Base-by-base conservation (phyloP, 352 stramenopile genomes). In the Phytophthora crassamura region DNA sequence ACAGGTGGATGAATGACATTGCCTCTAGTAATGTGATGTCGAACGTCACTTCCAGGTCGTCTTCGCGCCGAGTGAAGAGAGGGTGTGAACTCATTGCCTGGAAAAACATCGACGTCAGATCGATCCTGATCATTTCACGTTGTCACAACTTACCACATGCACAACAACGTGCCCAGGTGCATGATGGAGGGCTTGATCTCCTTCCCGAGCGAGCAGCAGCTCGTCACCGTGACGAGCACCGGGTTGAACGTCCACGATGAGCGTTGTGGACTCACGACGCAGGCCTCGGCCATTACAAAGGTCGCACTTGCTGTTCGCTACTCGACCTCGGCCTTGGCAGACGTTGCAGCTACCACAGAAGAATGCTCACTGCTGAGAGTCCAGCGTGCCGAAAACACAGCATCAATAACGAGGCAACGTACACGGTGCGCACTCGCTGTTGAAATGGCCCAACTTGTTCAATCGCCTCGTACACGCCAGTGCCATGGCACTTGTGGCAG, bases 1-100 rank as follows among this genome's bases (percentile, higher is more conserved):
- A 25, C 2, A 25, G 22, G n/a, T 43, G 7, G 3, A 20, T 5
- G 38, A 9, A n/a, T 12, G 20, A 14, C 54, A 18, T 51, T 55
- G n/a, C 40, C 41, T 98, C 90, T 4, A 98, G 91, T 47, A 99
- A 80, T 14, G 90, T 87, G 67, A 98, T 98, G 57, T 94, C 86
- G 18, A 98, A 82, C 88, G 40, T 33, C 18, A 66, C 20, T 20
- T 47, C 54, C 18, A 98, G 72, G 65, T 99, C 79, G 70, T 98
- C 84, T 5, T 86, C 87, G 48, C 97, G 86, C 14, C 95, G 84
- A 35, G 92, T 86, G 72, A 97, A 98, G 0, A 84, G 33, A 14
- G 38, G 36, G 25, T 62, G 53, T 36, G 42, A 41, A 15, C 33
- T 39, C 54, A 54, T 62, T 43, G n/a, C 47, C 41, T 62, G 30